Conservation (phyloP, 257 asterid genomes). For the Solanum bulbocastanum region DNA sequence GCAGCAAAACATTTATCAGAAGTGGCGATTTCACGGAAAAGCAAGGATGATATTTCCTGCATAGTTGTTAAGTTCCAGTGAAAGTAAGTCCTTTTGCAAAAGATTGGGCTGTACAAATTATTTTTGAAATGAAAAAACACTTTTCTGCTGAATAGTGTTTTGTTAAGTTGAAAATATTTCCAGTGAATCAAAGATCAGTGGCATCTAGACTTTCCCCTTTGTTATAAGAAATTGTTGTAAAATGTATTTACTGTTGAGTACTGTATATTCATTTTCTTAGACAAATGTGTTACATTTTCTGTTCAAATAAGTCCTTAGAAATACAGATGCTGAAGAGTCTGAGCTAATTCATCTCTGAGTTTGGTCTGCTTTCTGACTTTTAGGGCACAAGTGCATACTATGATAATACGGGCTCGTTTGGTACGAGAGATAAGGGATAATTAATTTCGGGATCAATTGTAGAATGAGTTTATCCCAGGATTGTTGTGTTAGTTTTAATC, state of each 20-base stretch:
- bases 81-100: background rate
- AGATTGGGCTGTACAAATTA: conserved; percentile 1
- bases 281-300: background rate
- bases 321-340: background rate
- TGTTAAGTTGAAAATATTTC: background rate
- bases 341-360: background rate
- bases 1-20: conserved; percentile 67
- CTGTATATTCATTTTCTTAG: background rate
- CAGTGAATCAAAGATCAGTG: background rate
- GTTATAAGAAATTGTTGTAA: background rate
- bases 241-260: background rate
- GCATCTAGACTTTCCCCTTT: background rate
- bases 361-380: background rate
- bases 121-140: background rate
- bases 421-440: background rate
- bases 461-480: background rate
- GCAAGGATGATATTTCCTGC: conserved; percentile 92
- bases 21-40: conserved; percentile 55
- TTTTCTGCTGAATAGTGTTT: background rate
- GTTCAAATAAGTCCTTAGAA: background rate
- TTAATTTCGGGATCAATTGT: no score
- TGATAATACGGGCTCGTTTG: background rate
- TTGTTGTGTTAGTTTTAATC: background rate
- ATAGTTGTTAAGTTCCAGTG: conserved; percentile 70
- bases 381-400: background rate